Conservation (phyloP, 2,329 filamentous ascomycete genomes). For the Paracorniculantispora psalliotae region DNA sequence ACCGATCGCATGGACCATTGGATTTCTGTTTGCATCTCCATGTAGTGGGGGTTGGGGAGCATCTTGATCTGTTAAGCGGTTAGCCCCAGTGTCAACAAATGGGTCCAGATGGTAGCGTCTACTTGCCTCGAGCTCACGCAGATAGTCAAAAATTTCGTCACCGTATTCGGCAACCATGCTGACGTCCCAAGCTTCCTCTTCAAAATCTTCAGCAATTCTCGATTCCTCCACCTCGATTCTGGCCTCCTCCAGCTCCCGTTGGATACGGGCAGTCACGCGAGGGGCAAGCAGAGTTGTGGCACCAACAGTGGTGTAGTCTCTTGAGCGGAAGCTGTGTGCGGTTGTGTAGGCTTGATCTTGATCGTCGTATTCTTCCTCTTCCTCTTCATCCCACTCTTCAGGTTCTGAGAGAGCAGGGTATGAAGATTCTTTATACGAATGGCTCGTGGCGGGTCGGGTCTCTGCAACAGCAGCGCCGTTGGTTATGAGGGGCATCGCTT, state of each 20-base stretch:
- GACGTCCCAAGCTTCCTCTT: conserved; percentile 88
- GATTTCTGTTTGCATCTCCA: conserved; percentile 95
- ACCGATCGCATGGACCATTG: conserved; percentile 99
- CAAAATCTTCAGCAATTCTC: conserved; percentile 66
- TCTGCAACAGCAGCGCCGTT: background rate
- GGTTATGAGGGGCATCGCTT: background rate
- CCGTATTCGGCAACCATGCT: conserved; percentile 98
- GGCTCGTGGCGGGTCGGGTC: conserved; percentile 1
- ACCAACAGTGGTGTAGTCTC: conserved; percentile 51
- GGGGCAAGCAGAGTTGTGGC: conserved; percentile 63
- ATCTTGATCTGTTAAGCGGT: conserved; percentile 57
- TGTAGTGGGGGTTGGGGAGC: conserved; percentile 87
- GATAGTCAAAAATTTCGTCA: conserved; percentile 91
- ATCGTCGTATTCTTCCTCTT: conserved; percentile 63
- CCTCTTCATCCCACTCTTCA: conserved; percentile 75
- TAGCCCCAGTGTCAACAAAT: conserved; percentile 20
- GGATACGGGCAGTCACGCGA: conserved; percentile 60
- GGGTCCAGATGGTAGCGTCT: background rate
- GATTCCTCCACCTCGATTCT: conserved; percentile 64
- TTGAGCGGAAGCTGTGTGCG: conserved; percentile 69
- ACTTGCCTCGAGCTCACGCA: conserved; percentile 79
- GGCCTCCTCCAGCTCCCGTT: conserved; percentile 65
- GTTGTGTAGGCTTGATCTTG: conserved; percentile 67
- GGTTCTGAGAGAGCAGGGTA: conserved; percentile 32
- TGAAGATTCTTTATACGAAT: conserved; percentile 7